A percentile compares a stretch with the other conserved stretches of the same genome.
phyloP scores from a whole-genome alignment of 2,329 filamentous ascomycete species.

The Sclerotinia spermophila region DNA sequence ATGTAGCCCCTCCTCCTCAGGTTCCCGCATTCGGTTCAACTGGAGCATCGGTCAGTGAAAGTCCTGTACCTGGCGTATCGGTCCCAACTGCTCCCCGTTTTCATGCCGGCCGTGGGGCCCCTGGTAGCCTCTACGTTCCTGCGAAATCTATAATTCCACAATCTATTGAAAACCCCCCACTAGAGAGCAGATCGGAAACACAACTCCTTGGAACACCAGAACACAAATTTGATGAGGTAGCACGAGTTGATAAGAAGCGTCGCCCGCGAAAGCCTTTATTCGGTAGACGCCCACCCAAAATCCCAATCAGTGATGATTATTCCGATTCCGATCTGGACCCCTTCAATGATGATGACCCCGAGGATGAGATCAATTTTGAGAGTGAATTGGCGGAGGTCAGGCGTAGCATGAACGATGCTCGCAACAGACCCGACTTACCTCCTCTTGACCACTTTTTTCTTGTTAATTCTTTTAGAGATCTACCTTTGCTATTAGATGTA shows the following conservation, averaged over 20 bases:
- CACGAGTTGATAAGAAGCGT: background rate
- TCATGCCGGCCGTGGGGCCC: conserved; percentile 10
- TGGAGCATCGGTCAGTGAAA: conserved; percentile 12
- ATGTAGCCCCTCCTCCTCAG: conserved; percentile 45
- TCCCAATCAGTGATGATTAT: conserved; percentile 21
- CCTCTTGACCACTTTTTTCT: conserved; percentile 20
- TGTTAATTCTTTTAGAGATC: conserved; percentile 25
- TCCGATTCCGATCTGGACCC: conserved; percentile 35
- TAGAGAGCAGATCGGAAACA: background rate
- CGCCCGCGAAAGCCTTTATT: conserved; percentile 25
- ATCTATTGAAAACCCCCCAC: background rate
- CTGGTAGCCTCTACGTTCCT: conserved; percentile 4
- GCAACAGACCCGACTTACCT: conserved; percentile 27
- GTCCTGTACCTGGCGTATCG: conserved; percentile 30
- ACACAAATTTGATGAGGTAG: background rate
- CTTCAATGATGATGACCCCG: conserved; percentile 34
- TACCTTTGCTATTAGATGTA: conserved; percentile 11
- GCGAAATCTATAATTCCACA: background rate
- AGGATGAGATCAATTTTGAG: conserved; percentile 34
- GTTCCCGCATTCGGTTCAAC: conserved; percentile 52
- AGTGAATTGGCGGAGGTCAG: conserved; percentile 33
- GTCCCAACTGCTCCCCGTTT: conserved; percentile 32
- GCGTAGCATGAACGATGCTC: conserved; percentile 25
- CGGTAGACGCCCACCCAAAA: conserved; percentile 24
- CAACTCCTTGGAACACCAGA: background rate